A percentile compares a stretch with the other conserved stretches of the same genome.
Conservation (phyloP, 1,284 basidiomycete genomes). For the Ceratobasidium sp. region DNA sequence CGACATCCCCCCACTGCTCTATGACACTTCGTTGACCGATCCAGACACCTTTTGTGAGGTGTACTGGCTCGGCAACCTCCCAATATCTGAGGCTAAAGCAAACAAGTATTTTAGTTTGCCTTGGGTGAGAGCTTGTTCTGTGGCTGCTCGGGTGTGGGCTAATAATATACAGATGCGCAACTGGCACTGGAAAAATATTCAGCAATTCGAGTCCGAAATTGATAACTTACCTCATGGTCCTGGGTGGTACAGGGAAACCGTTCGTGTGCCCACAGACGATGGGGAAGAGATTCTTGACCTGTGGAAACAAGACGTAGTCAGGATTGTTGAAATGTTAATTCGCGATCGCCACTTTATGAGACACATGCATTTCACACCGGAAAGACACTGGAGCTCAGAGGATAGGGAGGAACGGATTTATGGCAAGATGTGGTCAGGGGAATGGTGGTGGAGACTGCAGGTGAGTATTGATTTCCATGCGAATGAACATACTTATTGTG, state of each 20-base stretch:
- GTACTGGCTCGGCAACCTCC: background rate
- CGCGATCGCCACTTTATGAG: background rate
- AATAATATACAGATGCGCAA: background rate
- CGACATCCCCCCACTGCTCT: background rate
- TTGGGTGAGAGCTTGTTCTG: background rate
- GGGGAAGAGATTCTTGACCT: background rate
- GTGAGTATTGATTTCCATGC: background rate
- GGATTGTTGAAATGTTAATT: background rate
- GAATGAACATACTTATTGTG: background rate
- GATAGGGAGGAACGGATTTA: background rate
- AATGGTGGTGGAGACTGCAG: constrained; percentile 43
- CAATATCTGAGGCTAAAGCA: background rate
- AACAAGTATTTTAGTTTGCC: background rate
- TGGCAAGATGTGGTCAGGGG: constrained; percentile 1
- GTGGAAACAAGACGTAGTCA: background rate
- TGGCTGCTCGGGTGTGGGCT: background rate
- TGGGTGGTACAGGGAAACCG: background rate
- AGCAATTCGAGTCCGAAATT: background rate
- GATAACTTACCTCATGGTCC: constrained; percentile 3
- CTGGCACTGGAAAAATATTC: background rate
- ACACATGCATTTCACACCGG: constrained; percentile 1
- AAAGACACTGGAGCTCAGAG: background rate
- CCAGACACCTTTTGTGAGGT: background rate
- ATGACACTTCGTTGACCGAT: background rate
- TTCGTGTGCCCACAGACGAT: background rate